Percentiles rank a stretch among this genome's conserved stretches.
phyloP scores from a whole-genome alignment of 495 filamentous ascomycete genomes.

The Talaromyces liani region DNA sequence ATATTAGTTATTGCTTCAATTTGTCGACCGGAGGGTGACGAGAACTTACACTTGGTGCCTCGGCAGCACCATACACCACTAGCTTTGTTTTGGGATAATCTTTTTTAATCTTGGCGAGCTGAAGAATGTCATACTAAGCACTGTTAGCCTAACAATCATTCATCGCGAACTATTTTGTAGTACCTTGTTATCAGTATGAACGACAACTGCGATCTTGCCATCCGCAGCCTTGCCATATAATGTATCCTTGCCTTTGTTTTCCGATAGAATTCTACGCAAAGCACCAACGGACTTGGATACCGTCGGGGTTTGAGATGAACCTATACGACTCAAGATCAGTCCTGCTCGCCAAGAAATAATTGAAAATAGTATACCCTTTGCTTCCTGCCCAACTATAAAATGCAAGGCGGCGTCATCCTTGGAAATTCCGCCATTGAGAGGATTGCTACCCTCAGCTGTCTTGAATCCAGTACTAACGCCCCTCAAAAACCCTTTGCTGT shows the following conservation, averaged over 20 bases:
- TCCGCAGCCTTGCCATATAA: conserved; percentile 22
- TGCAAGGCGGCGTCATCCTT: conserved; percentile 38
- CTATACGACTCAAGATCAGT: conserved; percentile 8
- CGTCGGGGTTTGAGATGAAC: conserved; percentile 12
- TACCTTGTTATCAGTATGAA: conserved; percentile 22
- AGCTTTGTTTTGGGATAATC: conserved; percentile 25
- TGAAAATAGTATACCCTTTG: conserved; percentile 12
- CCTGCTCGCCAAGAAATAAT: not conserved
- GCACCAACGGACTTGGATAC: conserved; percentile 20
- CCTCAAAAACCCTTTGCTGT: conserved; percentile 24
- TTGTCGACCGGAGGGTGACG: not conserved
- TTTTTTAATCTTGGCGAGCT: conserved; percentile 23
- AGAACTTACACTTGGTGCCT: conserved; percentile 21
- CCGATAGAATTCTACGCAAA: conserved; percentile 18
- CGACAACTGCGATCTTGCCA: conserved; percentile 23
- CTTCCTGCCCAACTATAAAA: conserved; percentile 26
- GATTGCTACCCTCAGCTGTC: conserved; percentile 31
- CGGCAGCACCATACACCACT: conserved; percentile 40
- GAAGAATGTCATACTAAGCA: conserved; percentile 23
- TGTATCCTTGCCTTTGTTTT: conserved; percentile 17
- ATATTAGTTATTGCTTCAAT: not conserved
- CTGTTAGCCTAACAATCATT: conserved; percentile 5
- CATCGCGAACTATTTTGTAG: not conserved
- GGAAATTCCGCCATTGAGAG: conserved; percentile 30
- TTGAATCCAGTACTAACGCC: conserved; percentile 39